Base-by-base conservation (phyloP, 306 rosid species). In the Sicyos edulis region DNA sequence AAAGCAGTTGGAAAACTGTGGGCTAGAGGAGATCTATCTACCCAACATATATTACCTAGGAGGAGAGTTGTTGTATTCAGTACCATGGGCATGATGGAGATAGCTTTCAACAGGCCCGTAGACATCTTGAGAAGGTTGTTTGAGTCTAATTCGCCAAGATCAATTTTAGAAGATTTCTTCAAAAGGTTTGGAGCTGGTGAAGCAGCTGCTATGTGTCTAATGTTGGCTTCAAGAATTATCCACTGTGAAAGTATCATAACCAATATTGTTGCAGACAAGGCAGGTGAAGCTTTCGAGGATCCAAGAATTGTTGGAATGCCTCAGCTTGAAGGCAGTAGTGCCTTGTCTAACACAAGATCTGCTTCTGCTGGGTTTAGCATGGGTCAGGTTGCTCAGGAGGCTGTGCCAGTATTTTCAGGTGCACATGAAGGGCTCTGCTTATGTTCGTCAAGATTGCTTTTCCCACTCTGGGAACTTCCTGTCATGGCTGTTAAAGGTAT, bases 381-480 rank as follows among this genome's bases (percentile, higher is more conserved):
- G 99, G 97, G 99, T 37, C 99, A 91, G 86, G 99, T 93, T 87
- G 99, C 91, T 71, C 97, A 91, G 87, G 99, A 93, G 83, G 96
- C 97, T 63, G 97, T 88, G 84, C 96, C 99, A 40, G 86, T 93
- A 75, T 93, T 93, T 83, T 93, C 99, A 78, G 99, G 95, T 40
- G 96, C 97, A 73, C 96, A 93, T 81, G 97, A 93, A 79, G 99
- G 97, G 77, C 99, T 93, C 68, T 93, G 96, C 81, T 81, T 93
- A 83, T 93, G 96, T 74, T 82, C 97, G 8, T 82, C 97, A 55
- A 88, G 99, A 85, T 78, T 93, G 71, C 99, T 93, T 74, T 91
- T 87, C 75, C 99, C 99, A 59, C 80, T 91, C 42, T 93, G 99
- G 99, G 97, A 93, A 78, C 97, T 93, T 82, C 99, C 97, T 80